These are phyloP conservation scores for Ceratocystis alfenasii DNA, from an alignment of 2,329 filamentous ascomycete genomes.

Conservation along the genomic window DNA sequence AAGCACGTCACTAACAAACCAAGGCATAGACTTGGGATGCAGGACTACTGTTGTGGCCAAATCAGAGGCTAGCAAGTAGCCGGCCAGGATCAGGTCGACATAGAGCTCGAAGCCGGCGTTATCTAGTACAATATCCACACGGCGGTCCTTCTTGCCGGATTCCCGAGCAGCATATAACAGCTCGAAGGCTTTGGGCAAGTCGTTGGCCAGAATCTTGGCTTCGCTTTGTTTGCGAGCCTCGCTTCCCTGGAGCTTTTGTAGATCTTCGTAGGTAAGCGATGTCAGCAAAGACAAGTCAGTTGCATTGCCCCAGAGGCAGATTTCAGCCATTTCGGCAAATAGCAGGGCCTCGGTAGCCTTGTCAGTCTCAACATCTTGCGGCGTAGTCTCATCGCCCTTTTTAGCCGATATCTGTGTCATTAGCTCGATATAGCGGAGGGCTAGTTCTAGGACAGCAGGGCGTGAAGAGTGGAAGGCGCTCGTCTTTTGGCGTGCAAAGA, in stretches of 20 bases:
- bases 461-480: slow-evolving; percentile 85
- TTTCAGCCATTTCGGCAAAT: slow-evolving; percentile 89
- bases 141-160: slow-evolving; percentile 29
- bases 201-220: slow-evolving; percentile 84
- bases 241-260: slow-evolving; percentile 88
- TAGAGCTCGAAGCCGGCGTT: slow-evolving; percentile 97
- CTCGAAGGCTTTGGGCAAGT: slow-evolving; percentile 61
- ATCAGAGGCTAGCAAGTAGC: slow-evolving; percentile 72
- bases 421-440: slow-evolving; percentile 64
- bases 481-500: slow-evolving; percentile 83
- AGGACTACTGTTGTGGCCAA: slow-evolving; percentile 79
- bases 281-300: slow-evolving; percentile 88
- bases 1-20: slow-evolving; percentile 95
- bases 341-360: slow-evolving; percentile 60
- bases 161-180: slow-evolving; percentile 53
- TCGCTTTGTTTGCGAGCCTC: slow-evolving; percentile 76
- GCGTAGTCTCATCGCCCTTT: slow-evolving; percentile 42
- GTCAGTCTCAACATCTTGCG: slow-evolving; percentile 25
- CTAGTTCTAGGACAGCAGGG: slow-evolving; percentile 71
- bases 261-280: slow-evolving; percentile 83
- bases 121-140: slow-evolving; percentile 89
- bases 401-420: slow-evolving; percentile 39
- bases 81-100: slow-evolving; percentile 83
- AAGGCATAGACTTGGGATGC: slow-evolving; percentile 89
- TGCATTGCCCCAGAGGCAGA: slow-evolving; percentile 94